Evolutionary conservation across 208 protist genomes (phyloP), one percentile per base, ranked within the genome.

Genomic region (Crithidia sp.): DNA sequence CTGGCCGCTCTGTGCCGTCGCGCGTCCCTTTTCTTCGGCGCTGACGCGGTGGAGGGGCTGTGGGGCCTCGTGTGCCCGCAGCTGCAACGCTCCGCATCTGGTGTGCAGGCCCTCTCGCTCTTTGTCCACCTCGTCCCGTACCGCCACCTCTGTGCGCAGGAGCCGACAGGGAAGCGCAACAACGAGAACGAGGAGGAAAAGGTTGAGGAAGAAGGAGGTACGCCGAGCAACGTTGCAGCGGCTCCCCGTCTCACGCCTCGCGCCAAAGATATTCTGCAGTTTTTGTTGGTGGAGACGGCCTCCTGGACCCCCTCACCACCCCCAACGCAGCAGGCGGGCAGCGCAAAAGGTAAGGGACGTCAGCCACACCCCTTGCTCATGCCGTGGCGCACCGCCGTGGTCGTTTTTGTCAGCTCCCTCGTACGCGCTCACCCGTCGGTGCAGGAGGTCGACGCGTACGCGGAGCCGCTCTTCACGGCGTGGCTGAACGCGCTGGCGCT

Each of bases 391-490:
- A 47, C 36, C 17, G 71, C 71, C 8, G 82, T 76, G 4, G 63
- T 87, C 2, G 67, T 77, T 17, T 71, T 91, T 64, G 41, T 84
- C 13, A 71, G 79, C 40, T 67, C 71, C 7, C 80, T 95, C 41
- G 57, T 59, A 45, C 50, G 60, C 41, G 49, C 76, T 17, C 82
- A 88, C 71, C 74, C 86, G 12, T 86, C 88, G 9, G 43, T 85
- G 41, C 28, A 81, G 36, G 76, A 85, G 53, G 72, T 92, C 53
- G 80, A 88, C 66, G 79, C 55, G 10, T 90, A 88, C 64, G 88
- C 91, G 9, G 91, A 94, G 73, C 83, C 88, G 10, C 68, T 93
- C 47, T 96, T 94, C 77, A 87, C 85, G 0, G 53, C 74, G 45
- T 72, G 90, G 66, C 74, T 93, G 16, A 65, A 49, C 45, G 56